Conservation (phyloP, 805 yeast species). For the Starmera caribaea region DNA sequence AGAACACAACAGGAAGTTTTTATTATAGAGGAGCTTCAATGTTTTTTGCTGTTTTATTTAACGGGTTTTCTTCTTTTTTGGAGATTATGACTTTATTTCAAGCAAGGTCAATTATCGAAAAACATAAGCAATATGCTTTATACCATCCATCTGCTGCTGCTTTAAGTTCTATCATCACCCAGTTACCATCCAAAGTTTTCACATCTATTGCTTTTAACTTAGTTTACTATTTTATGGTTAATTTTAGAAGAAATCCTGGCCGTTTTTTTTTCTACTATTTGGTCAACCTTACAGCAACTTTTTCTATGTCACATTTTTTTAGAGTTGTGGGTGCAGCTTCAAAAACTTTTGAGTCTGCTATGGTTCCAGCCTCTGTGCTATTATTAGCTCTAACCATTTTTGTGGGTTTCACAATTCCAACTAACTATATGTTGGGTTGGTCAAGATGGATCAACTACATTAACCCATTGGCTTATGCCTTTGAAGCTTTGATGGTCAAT, state of each 20-base stretch:
- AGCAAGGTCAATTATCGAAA: conserved; percentile 48
- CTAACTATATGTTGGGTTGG: conserved; percentile 51
- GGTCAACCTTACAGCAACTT: conserved; percentile 32
- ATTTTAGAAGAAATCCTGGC: conserved; percentile 43
- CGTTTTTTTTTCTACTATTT: conserved; percentile 43
- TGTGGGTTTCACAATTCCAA: conserved; percentile 52
- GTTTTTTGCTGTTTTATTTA: conserved; percentile 54
- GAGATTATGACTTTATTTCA: conserved; percentile 46
- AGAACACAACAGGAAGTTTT: conserved; percentile 30
- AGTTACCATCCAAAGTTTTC: conserved; percentile 38
- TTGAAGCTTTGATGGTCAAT: conserved; percentile 48
- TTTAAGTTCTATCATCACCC: conserved; percentile 40
- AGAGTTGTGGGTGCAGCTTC: conserved; percentile 43
- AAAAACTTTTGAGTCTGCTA: conserved; percentile 39
- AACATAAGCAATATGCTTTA: conserved; percentile 45
- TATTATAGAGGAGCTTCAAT: conserved; percentile 48
- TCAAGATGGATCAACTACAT: conserved; percentile 55
- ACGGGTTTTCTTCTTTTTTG: conserved; percentile 45
- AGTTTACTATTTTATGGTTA: conserved; percentile 41
- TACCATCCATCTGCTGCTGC: conserved; percentile 57
- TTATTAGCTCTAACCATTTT: conserved; percentile 39
- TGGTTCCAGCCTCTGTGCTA: conserved; percentile 48
- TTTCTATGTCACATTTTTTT: conserved; percentile 45
- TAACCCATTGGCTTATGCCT: conserved; percentile 48
- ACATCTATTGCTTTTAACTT: conserved; percentile 39